Evolutionary conservation across 441 rosid genomes (phyloP).

Genomic region (Metrosideros polymorpha): DNA sequence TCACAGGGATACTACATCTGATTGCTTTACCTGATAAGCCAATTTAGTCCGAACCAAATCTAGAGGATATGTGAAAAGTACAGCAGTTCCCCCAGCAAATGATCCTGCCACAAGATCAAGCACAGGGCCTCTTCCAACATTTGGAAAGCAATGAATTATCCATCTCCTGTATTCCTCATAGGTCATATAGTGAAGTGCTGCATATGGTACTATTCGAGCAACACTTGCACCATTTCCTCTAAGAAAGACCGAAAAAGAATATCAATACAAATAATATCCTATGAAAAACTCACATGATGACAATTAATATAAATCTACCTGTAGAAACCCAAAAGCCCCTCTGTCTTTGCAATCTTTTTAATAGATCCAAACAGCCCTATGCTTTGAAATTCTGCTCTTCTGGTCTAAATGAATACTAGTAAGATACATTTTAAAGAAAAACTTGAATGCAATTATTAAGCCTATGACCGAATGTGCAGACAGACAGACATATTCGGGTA

Average conservation of each 20-base stretch:
- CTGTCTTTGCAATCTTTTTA: slow-evolving; percentile 64
- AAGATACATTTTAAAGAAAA: slow-evolving; percentile 5
- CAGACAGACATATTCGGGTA: neutral
- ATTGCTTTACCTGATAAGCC: slow-evolving; percentile 70
- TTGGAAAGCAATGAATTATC: slow-evolving; percentile 57
- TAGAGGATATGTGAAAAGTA: slow-evolving; percentile 83
- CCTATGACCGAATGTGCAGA: neutral
- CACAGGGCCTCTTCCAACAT: slow-evolving; percentile 61
- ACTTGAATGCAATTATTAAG: neutral
- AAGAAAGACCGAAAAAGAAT: slow-evolving; percentile 1
- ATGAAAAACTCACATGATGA: neutral
- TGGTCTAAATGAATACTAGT: slow-evolving; percentile 47
- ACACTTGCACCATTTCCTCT: slow-evolving; percentile 95
- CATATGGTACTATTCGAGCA: slow-evolving; percentile 84
- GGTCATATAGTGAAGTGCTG: slow-evolving; percentile 92
- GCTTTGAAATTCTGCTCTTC: slow-evolving; percentile 70
- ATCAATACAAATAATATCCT: neutral
- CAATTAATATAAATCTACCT: slow-evolving; percentile 32
- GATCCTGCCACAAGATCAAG: slow-evolving; percentile 94
- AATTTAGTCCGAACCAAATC: slow-evolving; percentile 80
- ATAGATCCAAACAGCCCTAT: slow-evolving; percentile 60
- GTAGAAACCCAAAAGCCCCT: slow-evolving; percentile 83
- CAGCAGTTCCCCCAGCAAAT: slow-evolving; percentile 87
- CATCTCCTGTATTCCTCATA: slow-evolving; percentile 89
- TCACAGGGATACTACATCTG: neutral